Base-by-base conservation (phyloP, 257 asterid genomes). In the Primulina eburnea region DNA sequence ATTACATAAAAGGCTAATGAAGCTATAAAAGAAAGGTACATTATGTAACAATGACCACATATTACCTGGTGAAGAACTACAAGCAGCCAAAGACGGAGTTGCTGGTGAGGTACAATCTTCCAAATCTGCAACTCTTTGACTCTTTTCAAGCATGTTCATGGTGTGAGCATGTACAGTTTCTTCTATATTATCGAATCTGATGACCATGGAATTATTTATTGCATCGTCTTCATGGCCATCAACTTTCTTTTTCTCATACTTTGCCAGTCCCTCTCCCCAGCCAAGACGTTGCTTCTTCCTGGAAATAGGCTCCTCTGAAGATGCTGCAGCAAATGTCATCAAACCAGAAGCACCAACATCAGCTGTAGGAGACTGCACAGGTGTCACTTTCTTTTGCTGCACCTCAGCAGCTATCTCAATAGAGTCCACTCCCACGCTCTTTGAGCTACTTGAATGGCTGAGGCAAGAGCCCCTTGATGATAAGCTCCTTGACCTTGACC, bases 241-340 rank as follows among this genome's bases (percentile, higher is more conserved):
- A 40, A 89, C 96, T 78, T 82, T 90, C 86, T 94, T 89, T 80
- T 90, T 94, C 85, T 94, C 99, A 76, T 79, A 89, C 84, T 94
- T 94, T 8, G 99, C 99, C 28, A 94, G 87, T 52, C 98, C 99
- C 82, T 89, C 97, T 59, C 99, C 99, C 97, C 97, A 94, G 74
- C 98, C 95, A 70, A 94, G 86, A 35, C 99, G 98, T 2, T 92
- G 96, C 84, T 94, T 94, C 90, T 89, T 94, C 77, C 96, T 80
- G 63, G 97, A 92, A 71, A 77, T 69, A 62, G 77, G 80, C 79
- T 94, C 96, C 65, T 91, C 88, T 33, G 78, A 70, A 53, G 83
- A 74, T 60, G 78, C 71, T 35, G 74, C 80, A 78, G 72, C 76
- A 50, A 17, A 50, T 50, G 8, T 50, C 57, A 16, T 50, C 57